phyloP scores from a whole-genome alignment of 2,329 filamentous ascomycete genomes.

The Sarocladium strictum region DNA sequence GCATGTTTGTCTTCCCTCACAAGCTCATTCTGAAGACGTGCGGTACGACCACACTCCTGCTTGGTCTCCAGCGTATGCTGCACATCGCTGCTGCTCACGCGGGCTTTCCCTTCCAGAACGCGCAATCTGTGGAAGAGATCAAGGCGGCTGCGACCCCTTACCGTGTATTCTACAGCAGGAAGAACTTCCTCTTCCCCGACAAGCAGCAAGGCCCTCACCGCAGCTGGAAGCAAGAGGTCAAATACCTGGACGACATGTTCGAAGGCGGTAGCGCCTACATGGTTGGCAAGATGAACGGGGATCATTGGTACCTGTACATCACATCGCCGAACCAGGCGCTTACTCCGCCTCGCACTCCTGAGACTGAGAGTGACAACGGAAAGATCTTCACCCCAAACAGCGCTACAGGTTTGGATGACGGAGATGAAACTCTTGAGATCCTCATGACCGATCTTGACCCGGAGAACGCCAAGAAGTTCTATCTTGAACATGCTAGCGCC shows the following conservation, averaged over 20 bases:
- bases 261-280: constrained; percentile 93
- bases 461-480: constrained; percentile 66
- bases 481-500: constrained; percentile 69
- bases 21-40: constrained; percentile 99
- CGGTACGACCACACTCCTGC: constrained; percentile 88
- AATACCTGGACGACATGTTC: constrained; percentile 87
- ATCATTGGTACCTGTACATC: constrained; percentile 98
- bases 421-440: constrained; percentile 73
- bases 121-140: constrained; percentile 59
- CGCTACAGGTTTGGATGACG: constrained; percentile 37
- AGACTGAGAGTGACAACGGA: constrained; percentile 33
- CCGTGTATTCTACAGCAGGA: constrained; percentile 96
- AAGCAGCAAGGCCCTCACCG: constrained; percentile 90
- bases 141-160: constrained; percentile 79
- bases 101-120: constrained; percentile 79
- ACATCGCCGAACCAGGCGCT: constrained; percentile 76
- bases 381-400: constrained; percentile 18
- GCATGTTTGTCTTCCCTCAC: constrained; percentile 99
- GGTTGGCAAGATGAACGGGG: constrained; percentile 99
- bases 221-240: constrained; percentile 96
- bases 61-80: constrained; percentile 82
- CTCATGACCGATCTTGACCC: constrained; percentile 67
- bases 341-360: constrained; percentile 77
- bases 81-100: constrained; percentile 84
- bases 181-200: constrained; percentile 96